A percentile compares a stretch with the other conserved stretches of the same genome.
Conservation (phyloP, 225 moss, liverwort and hornwort species). For the Marchantia polymorpha region DNA sequence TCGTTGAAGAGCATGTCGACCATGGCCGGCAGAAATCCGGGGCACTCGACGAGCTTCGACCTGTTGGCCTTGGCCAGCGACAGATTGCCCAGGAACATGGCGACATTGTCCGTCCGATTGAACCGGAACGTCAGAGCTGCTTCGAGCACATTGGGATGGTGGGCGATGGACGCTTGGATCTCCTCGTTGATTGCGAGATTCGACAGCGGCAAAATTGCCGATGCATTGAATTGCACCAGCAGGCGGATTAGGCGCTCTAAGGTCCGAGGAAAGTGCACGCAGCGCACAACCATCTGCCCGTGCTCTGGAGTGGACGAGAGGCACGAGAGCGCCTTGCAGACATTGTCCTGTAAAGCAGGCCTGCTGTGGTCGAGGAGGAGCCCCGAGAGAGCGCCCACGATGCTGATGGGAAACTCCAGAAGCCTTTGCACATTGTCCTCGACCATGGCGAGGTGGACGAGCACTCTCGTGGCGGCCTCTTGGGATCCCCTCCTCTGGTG, state of each 20-base stretch:
- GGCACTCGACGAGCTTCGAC: constrained; percentile 6
- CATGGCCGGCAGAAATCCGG: constrained; percentile 15
- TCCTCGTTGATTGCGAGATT: constrained; percentile 25
- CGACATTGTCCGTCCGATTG: neutral
- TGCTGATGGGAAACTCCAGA: neutral
- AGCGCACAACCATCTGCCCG: constrained; percentile 1
- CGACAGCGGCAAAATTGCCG: constrained; percentile 9
- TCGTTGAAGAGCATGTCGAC: constrained; percentile 21
- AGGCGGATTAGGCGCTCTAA: neutral
- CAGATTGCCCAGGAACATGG: neutral
- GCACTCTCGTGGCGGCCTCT: neutral
- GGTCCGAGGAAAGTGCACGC: constrained; percentile 2
- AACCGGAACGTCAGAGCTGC: neutral
- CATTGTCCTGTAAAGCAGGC: neutral
- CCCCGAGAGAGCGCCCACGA: neutral
- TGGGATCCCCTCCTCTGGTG: neutral
- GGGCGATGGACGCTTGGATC: constrained; percentile 16
- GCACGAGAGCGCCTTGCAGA: neutral
- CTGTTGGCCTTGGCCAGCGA: neutral
- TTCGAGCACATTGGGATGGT: constrained; percentile 8
- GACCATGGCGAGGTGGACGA: neutral
- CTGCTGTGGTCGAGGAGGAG: neutral
- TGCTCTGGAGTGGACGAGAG: neutral
- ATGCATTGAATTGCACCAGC: neutral
- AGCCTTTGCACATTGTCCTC: neutral